A percentile compares a stretch with the other conserved stretches of the same genome.
Conservation (phyloP, 2,329 filamentous ascomycete genomes). For the Diaporthe sp. region DNA sequence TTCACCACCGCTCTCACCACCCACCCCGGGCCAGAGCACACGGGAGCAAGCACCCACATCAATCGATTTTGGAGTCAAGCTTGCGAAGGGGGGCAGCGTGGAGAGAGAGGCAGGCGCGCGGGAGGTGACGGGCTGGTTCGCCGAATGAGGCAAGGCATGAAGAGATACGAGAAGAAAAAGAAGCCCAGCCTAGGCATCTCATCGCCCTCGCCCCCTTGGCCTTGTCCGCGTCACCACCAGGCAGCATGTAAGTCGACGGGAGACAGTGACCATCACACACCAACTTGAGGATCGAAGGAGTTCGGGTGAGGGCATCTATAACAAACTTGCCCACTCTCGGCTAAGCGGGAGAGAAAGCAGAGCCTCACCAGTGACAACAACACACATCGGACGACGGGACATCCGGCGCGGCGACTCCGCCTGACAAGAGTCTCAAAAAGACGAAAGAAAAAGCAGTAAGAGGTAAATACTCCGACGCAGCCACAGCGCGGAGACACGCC, state of each 20-base stretch:
- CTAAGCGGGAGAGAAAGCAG: neutral
- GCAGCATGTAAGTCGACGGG: neutral
- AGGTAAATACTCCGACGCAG: neutral
- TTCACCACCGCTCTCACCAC: slow-evolving; percentile 1
- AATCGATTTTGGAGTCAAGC: slow-evolving; percentile 2
- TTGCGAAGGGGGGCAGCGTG: neutral
- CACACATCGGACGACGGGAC: slow-evolving; percentile 10
- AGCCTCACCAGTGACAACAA: neutral
- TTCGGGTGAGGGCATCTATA: neutral
- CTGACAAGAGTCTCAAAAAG: neutral
- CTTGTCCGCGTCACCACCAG: neutral
- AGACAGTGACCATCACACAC: neutral
- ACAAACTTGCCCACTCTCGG: neutral
- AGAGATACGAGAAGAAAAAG: neutral
- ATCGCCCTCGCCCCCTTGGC: neutral
- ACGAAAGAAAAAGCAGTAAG: neutral
- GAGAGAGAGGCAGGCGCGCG: neutral
- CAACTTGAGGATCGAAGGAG: too few relatives aligned
- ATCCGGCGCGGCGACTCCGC: neutral
- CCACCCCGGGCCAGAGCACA: neutral
- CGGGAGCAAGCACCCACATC: neutral
- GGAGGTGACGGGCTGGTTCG: neutral
- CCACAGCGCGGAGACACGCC: neutral
- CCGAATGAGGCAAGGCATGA: neutral
- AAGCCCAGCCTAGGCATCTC: neutral